phyloP scores from a whole-genome alignment of 208 protist species.

The Zelonia costaricensis region DNA sequence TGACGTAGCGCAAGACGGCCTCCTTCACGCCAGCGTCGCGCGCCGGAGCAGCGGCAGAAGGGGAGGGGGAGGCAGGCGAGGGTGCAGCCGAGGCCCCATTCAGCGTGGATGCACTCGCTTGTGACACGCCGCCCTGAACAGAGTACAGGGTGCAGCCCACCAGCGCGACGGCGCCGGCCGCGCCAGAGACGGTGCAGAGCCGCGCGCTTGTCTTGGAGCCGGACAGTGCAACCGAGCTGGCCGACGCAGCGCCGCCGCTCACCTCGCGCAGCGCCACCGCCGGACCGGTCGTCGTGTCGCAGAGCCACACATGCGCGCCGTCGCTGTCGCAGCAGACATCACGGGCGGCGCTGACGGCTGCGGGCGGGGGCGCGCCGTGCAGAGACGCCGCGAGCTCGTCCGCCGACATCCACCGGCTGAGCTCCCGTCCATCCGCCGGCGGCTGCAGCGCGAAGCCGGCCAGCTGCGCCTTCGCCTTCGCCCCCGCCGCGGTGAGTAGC shows the following conservation, averaged over 20 bases:
- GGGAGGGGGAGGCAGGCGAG: background rate
- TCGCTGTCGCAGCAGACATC: constrained; percentile 33
- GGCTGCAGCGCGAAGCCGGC: constrained; percentile 20
- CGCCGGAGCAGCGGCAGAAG: background rate
- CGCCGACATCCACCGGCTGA: constrained; percentile 7
- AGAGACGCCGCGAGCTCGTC: constrained; percentile 9
- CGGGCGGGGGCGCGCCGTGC: constrained; percentile 13
- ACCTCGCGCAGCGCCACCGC: constrained; percentile 33
- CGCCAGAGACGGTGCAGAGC: constrained; percentile 16
- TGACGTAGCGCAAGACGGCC: constrained; percentile 16
- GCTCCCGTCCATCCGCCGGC: constrained; percentile 1
- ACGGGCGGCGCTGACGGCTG: constrained; percentile 2
- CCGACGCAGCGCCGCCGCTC: background rate
- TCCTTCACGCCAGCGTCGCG: constrained; percentile 3
- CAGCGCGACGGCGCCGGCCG: constrained; percentile 28
- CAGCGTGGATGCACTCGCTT: too few relatives aligned
- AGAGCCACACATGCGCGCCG: constrained; percentile 34
- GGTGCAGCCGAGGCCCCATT: too few relatives aligned
- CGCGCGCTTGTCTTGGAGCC: constrained; percentile 27
- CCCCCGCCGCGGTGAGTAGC: constrained; percentile 8
- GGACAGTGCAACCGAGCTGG: constrained; percentile 23
- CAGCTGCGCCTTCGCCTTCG: background rate
- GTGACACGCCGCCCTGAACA: constrained; percentile 8
- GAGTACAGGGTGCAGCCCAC: constrained; percentile 34
- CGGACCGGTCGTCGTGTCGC: constrained; percentile 32